Evolutionary conservation across 345 rosid genomes (phyloP).

Genomic region (Eucalyptus tenuipes): DNA sequence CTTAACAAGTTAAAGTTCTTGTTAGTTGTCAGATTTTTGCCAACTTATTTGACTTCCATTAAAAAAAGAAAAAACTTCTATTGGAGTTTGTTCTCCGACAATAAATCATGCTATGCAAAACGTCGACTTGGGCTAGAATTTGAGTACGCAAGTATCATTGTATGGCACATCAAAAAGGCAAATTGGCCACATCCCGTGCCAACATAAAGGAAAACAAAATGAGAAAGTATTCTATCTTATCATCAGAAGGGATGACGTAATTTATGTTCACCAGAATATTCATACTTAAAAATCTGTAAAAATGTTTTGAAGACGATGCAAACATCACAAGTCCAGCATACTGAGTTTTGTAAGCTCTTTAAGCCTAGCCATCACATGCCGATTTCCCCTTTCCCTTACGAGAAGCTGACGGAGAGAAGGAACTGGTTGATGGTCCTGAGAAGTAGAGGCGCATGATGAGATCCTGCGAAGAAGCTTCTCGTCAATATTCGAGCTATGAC

Average conservation of each 20-base stretch:
- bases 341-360: not conserved
- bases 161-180: not conserved
- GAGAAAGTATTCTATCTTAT: not conserved
- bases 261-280: not conserved
- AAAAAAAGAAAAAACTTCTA: not conserved
- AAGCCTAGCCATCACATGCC: not conserved
- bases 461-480: constrained; percentile 2
- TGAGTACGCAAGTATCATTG: not conserved
- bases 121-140: not conserved
- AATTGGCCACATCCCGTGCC: not conserved
- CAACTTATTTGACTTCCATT: not conserved
- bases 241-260: not conserved
- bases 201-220: not conserved
- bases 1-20: not conserved
- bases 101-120: not conserved
- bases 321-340: not conserved
- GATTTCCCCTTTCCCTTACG: not conserved
- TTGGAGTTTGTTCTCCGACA: not conserved
- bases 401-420: constrained; percentile 14
- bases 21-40: not conserved
- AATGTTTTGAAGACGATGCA: not conserved
- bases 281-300: not conserved
- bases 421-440: constrained; percentile 31
- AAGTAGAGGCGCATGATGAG: constrained; percentile 29
- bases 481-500: not conserved